Conservation (phyloP, 2,329 filamentous ascomycete genomes). For the Colletotrichum tanaceti region DNA sequence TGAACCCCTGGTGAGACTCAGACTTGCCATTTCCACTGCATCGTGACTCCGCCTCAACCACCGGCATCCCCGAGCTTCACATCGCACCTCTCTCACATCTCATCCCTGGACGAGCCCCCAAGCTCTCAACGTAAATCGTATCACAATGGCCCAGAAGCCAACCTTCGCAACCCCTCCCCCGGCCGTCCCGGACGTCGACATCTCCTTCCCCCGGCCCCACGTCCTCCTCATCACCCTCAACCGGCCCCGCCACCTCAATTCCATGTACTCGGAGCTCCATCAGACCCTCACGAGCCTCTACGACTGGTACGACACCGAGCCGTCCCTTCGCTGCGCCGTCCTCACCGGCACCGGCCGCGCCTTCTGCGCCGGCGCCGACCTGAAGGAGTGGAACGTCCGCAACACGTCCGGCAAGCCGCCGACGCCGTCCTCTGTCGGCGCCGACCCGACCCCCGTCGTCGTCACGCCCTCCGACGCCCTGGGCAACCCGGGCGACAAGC, state of each 20-base stretch:
- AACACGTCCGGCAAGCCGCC: conserved; percentile 47
- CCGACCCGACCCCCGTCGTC: conserved; percentile 11
- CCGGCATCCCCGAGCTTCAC: background rate
- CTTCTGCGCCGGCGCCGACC: conserved; percentile 76
- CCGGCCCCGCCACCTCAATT: conserved; percentile 69
- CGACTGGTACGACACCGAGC: conserved; percentile 72
- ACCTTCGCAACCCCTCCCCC: conserved; percentile 24
- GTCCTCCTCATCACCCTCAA: conserved; percentile 71
- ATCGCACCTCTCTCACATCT: background rate
- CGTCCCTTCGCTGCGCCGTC: conserved; percentile 69
- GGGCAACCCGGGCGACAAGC: conserved; percentile 30
- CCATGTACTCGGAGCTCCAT: conserved; percentile 63
- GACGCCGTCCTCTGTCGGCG: conserved; percentile 7
- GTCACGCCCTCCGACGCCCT: conserved; percentile 22
- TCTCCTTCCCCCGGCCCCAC: conserved; percentile 65
- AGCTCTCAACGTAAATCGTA: too few species aligned
- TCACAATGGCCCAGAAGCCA: conserved; percentile 15
- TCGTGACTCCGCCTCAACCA: background rate
- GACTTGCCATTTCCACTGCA: too few species aligned
- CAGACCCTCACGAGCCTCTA: conserved; percentile 57
- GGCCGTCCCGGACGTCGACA: conserved; percentile 21
- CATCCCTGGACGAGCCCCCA: background rate
- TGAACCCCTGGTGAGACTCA: conserved; percentile 17
- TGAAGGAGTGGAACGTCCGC: conserved; percentile 70
- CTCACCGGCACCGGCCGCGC: conserved; percentile 72